Evolutionary conservation across 108 stramenopile genomes (phyloP).

Genomic region (Asterionellopsis glacialis): DNA sequence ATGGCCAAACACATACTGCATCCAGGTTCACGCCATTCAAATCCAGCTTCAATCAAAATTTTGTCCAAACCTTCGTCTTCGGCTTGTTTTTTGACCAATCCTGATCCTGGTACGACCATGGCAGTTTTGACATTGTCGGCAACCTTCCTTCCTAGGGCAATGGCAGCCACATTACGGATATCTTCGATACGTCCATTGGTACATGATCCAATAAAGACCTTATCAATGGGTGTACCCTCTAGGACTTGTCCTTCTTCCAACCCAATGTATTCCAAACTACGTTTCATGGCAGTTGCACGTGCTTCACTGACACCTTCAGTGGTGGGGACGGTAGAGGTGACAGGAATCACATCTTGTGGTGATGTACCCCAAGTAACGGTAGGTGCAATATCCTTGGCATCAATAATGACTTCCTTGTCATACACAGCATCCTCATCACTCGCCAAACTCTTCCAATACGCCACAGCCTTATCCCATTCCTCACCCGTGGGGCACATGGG

Average conservation of each 20-base stretch:
- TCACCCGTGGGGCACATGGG: conserved; percentile 90
- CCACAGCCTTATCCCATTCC: conserved; percentile 86
- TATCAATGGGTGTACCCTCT: conserved; percentile 79
- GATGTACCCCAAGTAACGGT: conserved; percentile 94
- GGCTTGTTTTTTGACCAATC: conserved; percentile 91
- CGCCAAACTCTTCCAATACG: conserved; percentile 74
- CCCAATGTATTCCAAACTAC: conserved; percentile 89
- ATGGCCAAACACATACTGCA: conserved; percentile 95
- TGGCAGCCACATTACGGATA: conserved; percentile 84
- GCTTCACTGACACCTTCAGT: conserved; percentile 49
- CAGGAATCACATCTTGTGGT: conserved; percentile 87
- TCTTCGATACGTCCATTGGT: conserved; percentile 96
- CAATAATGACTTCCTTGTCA: conserved; percentile 80
- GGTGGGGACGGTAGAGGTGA: conserved; percentile 77
- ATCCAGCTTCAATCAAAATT: conserved; percentile 87
- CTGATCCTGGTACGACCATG: conserved; percentile 93
- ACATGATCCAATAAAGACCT: conserved; percentile 92
- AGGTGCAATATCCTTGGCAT: conserved; percentile 89
- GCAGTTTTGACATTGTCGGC: conserved; percentile 74
- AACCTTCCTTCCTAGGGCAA: conserved; percentile 88
- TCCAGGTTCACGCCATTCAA: conserved; percentile 95
- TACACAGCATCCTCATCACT: conserved; percentile 85
- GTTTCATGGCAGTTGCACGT: conserved; percentile 75
- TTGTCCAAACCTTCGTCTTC: conserved; percentile 91
- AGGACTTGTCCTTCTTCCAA: conserved; percentile 75